These are phyloP conservation scores for Prunella vulgaris DNA, from an alignment of 257 asterid species.

Conservation along the genomic window DNA sequence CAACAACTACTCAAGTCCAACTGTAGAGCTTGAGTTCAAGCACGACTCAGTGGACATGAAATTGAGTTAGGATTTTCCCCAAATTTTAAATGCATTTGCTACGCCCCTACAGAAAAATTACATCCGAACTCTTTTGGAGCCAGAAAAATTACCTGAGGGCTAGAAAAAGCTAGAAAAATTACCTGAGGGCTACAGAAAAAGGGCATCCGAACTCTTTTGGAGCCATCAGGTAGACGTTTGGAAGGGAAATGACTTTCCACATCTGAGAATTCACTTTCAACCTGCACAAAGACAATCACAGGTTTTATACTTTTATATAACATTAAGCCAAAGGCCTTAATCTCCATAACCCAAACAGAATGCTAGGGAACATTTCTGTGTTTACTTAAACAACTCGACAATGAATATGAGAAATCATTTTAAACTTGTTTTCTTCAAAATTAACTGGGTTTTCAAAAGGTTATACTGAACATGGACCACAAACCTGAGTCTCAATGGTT, in stretches of 20 bases:
- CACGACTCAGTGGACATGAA: not conserved
- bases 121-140: conserved; percentile 79
- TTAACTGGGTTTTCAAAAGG: not conserved
- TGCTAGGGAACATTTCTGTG: not conserved
- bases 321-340: not conserved
- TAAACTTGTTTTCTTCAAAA: not conserved
- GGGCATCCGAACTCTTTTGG: conserved; percentile 77
- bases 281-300: conserved; percentile 36
- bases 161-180: conserved; percentile 16
- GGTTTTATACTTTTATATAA: too few species aligned
- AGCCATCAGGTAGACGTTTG: conserved; percentile 92
- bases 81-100: not conserved
- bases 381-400: not conserved
- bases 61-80: not conserved
- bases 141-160: conserved; percentile 62
- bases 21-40: not conserved
- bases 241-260: conserved; percentile 38
- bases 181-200: conserved; percentile 65
- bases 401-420: not conserved
- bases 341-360: not conserved
- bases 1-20: not conserved
- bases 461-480: conserved; percentile 3
- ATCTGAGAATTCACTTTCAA: conserved; percentile 28
- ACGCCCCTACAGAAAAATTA: conserved; percentile 10
- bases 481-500: conserved; percentile 79